Evolutionary conservation across 108 stramenopile species (phyloP), one percentile per base, ranked within the genome.

Genomic region (Thalassiosira profunda): DNA sequence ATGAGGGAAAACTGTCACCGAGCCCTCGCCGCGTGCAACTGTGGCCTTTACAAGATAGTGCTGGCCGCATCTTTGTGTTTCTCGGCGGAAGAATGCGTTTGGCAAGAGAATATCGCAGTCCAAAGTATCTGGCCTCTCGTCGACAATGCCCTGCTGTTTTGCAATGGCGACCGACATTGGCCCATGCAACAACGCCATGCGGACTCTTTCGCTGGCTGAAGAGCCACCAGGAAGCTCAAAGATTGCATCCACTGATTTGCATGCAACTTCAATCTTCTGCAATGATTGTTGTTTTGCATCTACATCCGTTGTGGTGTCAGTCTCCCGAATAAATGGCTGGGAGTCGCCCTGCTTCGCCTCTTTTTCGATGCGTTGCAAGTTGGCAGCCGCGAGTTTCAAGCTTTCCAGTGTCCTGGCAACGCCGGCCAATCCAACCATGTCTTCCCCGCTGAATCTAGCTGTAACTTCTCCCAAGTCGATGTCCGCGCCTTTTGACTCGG

Each of bases 1-100:
- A 59, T 79, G 77, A 33, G 77, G 70, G 58, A 28, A 60, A 60
- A 70, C 70, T 45, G 77, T 70, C 48, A 71, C 77, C 10, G 70
- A 79, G 5, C 34, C 63, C 49, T 79, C 77, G 24, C 46, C 11
- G 15, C 38, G 37, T 24, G 31, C 51, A 36, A 65, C 40, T 23
- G 37, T 44, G 9, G 42, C 43, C 44, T 79, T 59, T 9, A 70
- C 21, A 24, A 79, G 25, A 41, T 56, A 66, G 6, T 26, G 25
- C 9, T 34, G 40, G 28, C 38, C 51, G 43, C 30, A 35, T 8
- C 33, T 42, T 3, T 45, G 46, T n/a, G 62, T 45, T 34, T 53
- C 63, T 15, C 44, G 45, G 45, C 57, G 49, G 42, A 79, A 70
- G 17, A 70, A 31, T 29, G 31, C 30, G 42, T 59, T 30, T 24